Evolutionary conservation across 1,284 basidiomycete species (phyloP).

Genomic region (Heliocybe sulcata): DNA sequence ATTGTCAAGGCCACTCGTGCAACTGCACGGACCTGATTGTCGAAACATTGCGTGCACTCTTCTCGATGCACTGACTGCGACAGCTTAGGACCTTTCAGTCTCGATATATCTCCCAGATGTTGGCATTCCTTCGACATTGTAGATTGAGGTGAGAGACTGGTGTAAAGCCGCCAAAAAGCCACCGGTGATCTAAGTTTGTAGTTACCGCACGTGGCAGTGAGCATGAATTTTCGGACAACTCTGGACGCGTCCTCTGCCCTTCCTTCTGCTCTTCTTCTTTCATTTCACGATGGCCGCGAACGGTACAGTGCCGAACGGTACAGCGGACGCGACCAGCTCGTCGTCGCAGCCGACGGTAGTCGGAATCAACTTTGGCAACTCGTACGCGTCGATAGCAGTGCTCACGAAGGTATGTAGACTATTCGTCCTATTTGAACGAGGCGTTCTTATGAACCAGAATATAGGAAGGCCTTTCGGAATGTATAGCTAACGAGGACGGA

Average conservation of each 20-base stretch:
- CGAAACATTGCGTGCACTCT: conserved; percentile 96
- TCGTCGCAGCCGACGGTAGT: conserved; percentile 51
- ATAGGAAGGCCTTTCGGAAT: conserved; percentile 80
- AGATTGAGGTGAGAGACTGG: neutral
- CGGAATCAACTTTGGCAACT: conserved; percentile 97
- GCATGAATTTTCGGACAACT: neutral
- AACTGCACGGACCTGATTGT: conserved; percentile 64
- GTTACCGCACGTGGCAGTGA: neutral
- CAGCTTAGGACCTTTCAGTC: conserved; percentile 31
- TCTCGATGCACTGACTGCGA: conserved; percentile 69
- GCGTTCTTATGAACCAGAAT: conserved; percentile 20
- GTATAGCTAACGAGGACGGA: conserved; percentile 98
- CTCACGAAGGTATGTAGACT: conserved; percentile 75
- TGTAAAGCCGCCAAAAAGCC: neutral
- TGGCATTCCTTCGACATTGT: conserved; percentile 1
- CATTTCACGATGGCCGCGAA: neutral
- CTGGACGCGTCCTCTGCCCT: neutral
- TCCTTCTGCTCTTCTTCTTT: neutral
- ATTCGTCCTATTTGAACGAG: neutral
- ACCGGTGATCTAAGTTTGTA: neutral
- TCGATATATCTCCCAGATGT: conserved; percentile 30
- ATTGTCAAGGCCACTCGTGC: conserved; percentile 1
- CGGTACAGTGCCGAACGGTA: conserved; percentile 28
- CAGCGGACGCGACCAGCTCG: conserved; percentile 25
- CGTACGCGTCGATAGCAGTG: conserved; percentile 92